Evolutionary conservation across 1,284 basidiomycete species (phyloP).

Genomic region (Puccinia hordei): DNA sequence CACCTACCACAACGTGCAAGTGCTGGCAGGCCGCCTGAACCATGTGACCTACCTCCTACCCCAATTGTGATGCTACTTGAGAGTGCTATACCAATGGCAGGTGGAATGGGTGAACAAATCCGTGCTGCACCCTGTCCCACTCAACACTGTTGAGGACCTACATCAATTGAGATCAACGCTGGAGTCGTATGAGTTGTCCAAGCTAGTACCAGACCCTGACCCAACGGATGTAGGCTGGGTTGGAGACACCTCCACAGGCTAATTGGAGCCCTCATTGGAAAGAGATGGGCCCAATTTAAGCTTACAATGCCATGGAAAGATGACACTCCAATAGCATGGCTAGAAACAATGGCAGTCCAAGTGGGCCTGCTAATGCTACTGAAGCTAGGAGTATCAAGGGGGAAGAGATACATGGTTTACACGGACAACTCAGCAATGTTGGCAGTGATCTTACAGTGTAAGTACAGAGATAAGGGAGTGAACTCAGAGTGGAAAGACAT

Average conservation of each 20-base stretch:
- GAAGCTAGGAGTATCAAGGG: not conserved
- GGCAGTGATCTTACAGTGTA: not conserved
- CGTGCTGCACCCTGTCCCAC: too few relatives aligned
- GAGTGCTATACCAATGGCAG: too few relatives aligned
- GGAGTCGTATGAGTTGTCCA: too few relatives aligned
- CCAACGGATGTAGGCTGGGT: too few relatives aligned
- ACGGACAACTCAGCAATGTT: slow-evolving; percentile 10
- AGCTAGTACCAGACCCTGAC: too few relatives aligned
- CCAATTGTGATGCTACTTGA: too few relatives aligned
- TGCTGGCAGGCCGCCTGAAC: too few relatives aligned
- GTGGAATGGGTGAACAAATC: too few relatives aligned
- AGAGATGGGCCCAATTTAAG: not conserved
- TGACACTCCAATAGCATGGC: not conserved
- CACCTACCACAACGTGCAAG: too few relatives aligned
- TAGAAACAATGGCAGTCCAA: not conserved
- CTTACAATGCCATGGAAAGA: not conserved
- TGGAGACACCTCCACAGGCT: not conserved
- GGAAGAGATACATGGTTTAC: not conserved
- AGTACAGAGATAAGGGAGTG: not conserved
- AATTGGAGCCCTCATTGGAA: not conserved
- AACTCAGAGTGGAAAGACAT: slow-evolving; percentile 29
- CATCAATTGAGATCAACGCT: too few relatives aligned
- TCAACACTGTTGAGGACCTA: too few relatives aligned
- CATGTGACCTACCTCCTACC: too few relatives aligned
- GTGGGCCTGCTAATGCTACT: not conserved